Conservation (phyloP, 148 eudicot species). For the Silene latifolia region DNA sequence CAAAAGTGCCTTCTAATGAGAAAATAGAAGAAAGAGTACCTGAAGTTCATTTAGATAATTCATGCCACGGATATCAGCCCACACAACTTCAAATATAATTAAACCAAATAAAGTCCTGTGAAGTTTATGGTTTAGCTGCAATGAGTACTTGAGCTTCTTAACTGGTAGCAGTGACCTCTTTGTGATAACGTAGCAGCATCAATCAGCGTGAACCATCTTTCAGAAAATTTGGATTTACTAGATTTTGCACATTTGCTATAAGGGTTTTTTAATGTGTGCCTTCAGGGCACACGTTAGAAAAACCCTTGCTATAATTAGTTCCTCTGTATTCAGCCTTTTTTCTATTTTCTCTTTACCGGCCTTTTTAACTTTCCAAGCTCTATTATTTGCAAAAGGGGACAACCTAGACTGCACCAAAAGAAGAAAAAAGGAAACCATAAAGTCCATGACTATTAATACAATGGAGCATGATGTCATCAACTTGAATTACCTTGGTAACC, state of each 20-base stretch:
- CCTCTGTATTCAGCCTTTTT: constrained; percentile 33
- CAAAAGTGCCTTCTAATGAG: background rate
- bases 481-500: constrained; percentile 82
- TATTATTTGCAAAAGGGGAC: constrained; percentile 92
- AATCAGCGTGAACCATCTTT: constrained; percentile 68
- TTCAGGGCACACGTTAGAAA: no score
- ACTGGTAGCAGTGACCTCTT: constrained; percentile 76
- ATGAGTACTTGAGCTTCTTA: constrained; percentile 67
- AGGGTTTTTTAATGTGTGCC: no score
- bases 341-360: constrained; percentile 38
- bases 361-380: constrained; percentile 56
- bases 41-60: constrained; percentile 93
- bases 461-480: constrained; percentile 11
- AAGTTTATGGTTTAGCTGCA: constrained; percentile 64
- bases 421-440: constrained; percentile 4
- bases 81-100: constrained; percentile 85
- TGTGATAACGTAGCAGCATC: constrained; percentile 71
- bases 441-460: constrained; percentile 11
- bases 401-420: constrained; percentile 68
- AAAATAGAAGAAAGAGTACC: constrained; percentile 35
- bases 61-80: constrained; percentile 87
- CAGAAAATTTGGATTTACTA: constrained; percentile 37
- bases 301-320: constrained; percentile 26
- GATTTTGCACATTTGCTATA: constrained; percentile 20
- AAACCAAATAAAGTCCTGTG: constrained; percentile 86